A percentile compares a stretch with the other conserved stretches of the same genome.
These are phyloP conservation scores for Detonula confervacea DNA, from an alignment of 352 stramenopile species.

Conservation along the genomic window DNA sequence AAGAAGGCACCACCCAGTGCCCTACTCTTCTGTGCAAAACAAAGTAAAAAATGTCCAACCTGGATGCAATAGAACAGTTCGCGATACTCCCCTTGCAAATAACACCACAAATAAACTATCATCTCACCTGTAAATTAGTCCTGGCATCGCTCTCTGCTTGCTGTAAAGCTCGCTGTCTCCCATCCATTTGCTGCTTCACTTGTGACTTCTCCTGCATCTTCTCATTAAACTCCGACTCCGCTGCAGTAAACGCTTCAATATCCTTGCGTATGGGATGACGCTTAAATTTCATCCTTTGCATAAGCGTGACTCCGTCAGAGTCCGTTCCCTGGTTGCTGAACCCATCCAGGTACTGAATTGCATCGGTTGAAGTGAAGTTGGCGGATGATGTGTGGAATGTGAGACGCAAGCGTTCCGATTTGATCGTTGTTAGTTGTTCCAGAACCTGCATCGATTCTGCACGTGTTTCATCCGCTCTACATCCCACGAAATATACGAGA, in stretches of 20 bases:
- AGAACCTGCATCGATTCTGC: constrained; percentile 33
- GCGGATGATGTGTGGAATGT: constrained; percentile 37
- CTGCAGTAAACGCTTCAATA: constrained; percentile 39
- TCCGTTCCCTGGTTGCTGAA: not conserved
- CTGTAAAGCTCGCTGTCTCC: constrained; percentile 13
- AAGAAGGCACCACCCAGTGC: too few species aligned
- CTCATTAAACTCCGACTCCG: constrained; percentile 29
- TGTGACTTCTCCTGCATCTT: constrained; percentile 32
- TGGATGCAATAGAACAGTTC: too few species aligned
- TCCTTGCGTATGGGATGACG: constrained; percentile 43
- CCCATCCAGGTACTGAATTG: constrained; percentile 42
- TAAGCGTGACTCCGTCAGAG: constrained; percentile 31
- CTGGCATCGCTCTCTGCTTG: constrained; percentile 18
- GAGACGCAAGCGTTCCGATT: constrained; percentile 44
- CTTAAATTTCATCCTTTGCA: constrained; percentile 44
- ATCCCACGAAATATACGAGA: too few species aligned
- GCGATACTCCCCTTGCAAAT: too few species aligned
- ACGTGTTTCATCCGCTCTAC: constrained; percentile 44
- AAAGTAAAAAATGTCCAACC: too few species aligned
- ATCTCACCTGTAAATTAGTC: constrained; percentile 19
- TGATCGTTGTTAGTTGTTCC: constrained; percentile 26
- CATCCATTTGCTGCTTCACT: constrained; percentile 13
- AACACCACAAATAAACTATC: too few species aligned
- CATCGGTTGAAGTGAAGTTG: constrained; percentile 43
- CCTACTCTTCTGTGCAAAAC: too few species aligned